A percentile compares a stretch with the other conserved stretches of the same genome.
phyloP scores from a whole-genome alignment of 805 yeast genomes.

The Torulaspora maleeae region DNA sequence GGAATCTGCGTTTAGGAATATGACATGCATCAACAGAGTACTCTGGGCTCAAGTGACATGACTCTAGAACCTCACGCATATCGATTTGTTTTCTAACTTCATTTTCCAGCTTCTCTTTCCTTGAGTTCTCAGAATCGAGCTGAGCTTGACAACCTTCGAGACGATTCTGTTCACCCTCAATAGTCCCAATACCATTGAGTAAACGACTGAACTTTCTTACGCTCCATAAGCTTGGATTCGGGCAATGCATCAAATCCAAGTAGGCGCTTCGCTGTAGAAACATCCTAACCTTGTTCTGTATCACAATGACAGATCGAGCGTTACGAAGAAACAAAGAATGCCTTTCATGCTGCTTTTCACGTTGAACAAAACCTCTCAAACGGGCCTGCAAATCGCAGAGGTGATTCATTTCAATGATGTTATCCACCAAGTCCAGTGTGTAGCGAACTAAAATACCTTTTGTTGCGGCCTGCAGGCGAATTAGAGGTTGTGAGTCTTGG shows the following conservation, averaged over 20 bases:
- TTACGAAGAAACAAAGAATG: conserved; percentile 51
- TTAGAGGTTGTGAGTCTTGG: conserved; percentile 1
- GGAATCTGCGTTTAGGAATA: conserved; percentile 18
- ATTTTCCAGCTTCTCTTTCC: conserved; percentile 66
- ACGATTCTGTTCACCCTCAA: conserved; percentile 68
- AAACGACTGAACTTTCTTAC: conserved; percentile 73
- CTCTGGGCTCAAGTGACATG: conserved; percentile 63
- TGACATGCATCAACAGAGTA: conserved; percentile 10
- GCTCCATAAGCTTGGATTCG: conserved; percentile 73
- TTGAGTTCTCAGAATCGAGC: conserved; percentile 63
- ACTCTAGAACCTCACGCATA: conserved; percentile 71
- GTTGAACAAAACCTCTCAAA: conserved; percentile 44
- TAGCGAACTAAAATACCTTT: conserved; percentile 64
- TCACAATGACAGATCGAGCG: conserved; percentile 54
- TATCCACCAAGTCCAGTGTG: conserved; percentile 48
- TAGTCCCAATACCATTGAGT: conserved; percentile 65
- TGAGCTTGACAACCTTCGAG: conserved; percentile 62
- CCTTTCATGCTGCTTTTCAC: conserved; percentile 37
- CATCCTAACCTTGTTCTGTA: conserved; percentile 73
- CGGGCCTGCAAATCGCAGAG: conserved; percentile 48
- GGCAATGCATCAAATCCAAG: conserved; percentile 59
- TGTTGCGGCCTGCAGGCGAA: conserved; percentile 49
- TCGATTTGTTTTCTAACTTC: conserved; percentile 72
- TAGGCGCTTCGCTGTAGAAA: conserved; percentile 68
- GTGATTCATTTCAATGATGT: conserved; percentile 47